These are phyloP conservation scores for Chrysopogon serrulatus DNA, from an alignment of 176 grass and related monocot species.

Conservation along the genomic window DNA sequence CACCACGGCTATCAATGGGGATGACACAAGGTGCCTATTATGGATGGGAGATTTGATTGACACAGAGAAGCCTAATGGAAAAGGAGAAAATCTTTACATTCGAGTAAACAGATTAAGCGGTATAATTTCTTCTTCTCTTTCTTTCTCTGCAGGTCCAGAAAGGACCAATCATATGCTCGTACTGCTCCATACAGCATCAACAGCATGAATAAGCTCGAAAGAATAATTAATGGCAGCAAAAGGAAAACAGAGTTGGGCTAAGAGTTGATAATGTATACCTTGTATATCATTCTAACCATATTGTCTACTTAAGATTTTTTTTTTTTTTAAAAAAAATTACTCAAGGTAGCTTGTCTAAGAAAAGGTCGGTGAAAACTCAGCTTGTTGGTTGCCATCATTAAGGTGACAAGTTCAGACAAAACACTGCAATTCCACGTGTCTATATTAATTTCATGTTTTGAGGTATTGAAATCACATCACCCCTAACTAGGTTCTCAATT, in stretches of 20 bases:
- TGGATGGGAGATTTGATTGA: background rate
- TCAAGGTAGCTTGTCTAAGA: background rate
- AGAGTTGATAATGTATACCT: background rate
- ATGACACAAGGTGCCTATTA: conserved; percentile 1
- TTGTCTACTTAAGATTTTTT: background rate
- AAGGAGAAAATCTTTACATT: background rate
- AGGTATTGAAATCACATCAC: background rate
- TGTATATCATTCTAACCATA: background rate
- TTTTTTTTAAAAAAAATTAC: background rate
- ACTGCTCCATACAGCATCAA: background rate
- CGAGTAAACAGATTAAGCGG: background rate
- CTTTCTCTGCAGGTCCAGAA: background rate
- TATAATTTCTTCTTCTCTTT: background rate
- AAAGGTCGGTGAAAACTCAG: background rate
- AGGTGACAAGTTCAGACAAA: background rate
- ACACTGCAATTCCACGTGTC: background rate
- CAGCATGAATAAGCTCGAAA: background rate
- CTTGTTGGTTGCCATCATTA: background rate
- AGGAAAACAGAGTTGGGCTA: background rate
- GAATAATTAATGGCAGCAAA: background rate
- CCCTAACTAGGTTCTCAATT: background rate
- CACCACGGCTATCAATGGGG: background rate
- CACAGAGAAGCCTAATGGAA: background rate
- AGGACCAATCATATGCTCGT: background rate
- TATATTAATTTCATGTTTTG: background rate